Conservation (phyloP, 129 eudicot species). For the Erigeron canadensis region DNA sequence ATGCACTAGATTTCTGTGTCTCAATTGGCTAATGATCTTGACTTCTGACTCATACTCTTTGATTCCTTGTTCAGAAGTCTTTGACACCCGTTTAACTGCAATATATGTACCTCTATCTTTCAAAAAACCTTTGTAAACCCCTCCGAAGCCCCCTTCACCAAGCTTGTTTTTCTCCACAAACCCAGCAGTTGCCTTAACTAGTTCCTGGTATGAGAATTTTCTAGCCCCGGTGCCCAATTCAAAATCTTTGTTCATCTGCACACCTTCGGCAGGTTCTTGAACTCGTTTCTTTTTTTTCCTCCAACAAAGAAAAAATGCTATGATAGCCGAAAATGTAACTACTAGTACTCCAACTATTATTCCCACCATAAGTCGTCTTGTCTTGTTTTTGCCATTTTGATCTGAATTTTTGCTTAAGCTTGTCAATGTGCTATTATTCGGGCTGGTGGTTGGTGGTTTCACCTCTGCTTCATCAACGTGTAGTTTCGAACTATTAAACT, state of each 20-base stretch:
- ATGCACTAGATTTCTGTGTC: constrained; percentile 48
- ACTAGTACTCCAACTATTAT: neutral
- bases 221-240: too few species aligned
- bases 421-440: neutral
- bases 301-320: neutral
- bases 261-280: neutral
- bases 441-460: neutral
- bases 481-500: neutral
- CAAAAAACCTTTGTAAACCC: too few species aligned
- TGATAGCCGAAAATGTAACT: neutral
- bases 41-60: constrained; percentile 47
- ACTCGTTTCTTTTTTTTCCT: neutral
- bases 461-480: neutral
- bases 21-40: constrained; percentile 41
- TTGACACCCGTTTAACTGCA: too few species aligned
- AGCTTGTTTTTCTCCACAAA: too few species aligned
- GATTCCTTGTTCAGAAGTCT: neutral
- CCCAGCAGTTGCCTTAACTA: too few species aligned
- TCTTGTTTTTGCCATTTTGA: neutral
- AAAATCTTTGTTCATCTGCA: too few species aligned
- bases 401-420: neutral
- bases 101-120: too few species aligned
- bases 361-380: neutral
- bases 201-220: too few species aligned
- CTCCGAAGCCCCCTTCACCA: neutral